These are phyloP conservation scores for Lotmaria passim DNA, from an alignment of 208 protist species.

Conservation along the genomic window DNA sequence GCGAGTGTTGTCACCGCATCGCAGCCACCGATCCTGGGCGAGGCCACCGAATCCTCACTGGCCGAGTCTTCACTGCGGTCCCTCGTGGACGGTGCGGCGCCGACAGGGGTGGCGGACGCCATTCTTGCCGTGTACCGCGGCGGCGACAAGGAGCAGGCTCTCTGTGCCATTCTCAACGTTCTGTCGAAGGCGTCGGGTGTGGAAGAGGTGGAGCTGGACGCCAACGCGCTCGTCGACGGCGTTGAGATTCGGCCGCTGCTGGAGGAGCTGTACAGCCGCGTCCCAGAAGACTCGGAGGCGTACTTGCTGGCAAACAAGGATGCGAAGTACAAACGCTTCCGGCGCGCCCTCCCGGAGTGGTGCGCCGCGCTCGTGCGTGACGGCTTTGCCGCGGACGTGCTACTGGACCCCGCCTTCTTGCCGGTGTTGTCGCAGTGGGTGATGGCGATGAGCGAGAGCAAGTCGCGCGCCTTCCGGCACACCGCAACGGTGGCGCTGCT, in stretches of 20 bases:
- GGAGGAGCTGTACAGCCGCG: constrained; percentile 85
- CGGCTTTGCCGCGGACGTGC: constrained; percentile 56
- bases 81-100: constrained; percentile 51
- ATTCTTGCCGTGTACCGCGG: constrained; percentile 66
- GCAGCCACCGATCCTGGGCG: constrained; percentile 21
- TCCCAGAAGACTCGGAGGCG: constrained; percentile 67
- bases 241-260: constrained; percentile 71
- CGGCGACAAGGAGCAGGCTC: constrained; percentile 37
- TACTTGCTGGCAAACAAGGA: constrained; percentile 87
- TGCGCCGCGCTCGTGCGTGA: constrained; percentile 66
- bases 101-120: constrained; percentile 33
- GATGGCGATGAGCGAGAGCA: constrained; percentile 90
- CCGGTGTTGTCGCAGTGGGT: constrained; percentile 78
- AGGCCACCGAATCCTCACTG: constrained; percentile 41
- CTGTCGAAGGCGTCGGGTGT: constrained; percentile 79
- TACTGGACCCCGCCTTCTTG: constrained; percentile 65
- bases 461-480: constrained; percentile 85
- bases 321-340: constrained; percentile 64
- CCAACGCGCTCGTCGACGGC: constrained; percentile 56
- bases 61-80: constrained; percentile 50
- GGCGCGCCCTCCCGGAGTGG: constrained; percentile 63
- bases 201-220: constrained; percentile 70
- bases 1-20: background rate
- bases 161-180: constrained; percentile 81
- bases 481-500: constrained; percentile 78